These are phyloP conservation scores for Magnolia changhungtana DNA, from an alignment of 164 flowering plant genomes.

Conservation along the genomic window DNA sequence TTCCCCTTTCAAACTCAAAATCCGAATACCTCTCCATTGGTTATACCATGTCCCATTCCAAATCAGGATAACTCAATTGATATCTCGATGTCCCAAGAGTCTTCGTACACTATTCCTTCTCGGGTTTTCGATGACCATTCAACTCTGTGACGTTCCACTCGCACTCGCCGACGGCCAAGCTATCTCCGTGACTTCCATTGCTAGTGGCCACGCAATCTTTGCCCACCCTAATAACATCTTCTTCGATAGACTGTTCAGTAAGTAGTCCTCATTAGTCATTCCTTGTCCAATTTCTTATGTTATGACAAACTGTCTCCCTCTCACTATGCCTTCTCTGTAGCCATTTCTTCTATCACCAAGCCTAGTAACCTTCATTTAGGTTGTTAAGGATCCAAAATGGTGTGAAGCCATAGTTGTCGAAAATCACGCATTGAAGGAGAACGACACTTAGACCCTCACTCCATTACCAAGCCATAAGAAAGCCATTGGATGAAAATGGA, in stretches of 20 bases:
- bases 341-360: not conserved
- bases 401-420: slow-evolving; percentile 6
- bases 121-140: not conserved
- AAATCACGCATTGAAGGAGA: not conserved
- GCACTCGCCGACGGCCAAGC: not conserved
- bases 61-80: not conserved
- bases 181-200: not conserved
- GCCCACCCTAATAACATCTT: slow-evolving; percentile 1
- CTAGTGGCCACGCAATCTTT: not conserved
- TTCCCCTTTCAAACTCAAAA: not conserved
- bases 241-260: not conserved
- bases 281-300: not conserved
- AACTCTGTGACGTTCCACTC: not conserved
- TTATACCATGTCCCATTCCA: not conserved
- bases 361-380: not conserved
- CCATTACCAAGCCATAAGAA: not conserved
- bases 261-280: not conserved
- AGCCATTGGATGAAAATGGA: slow-evolving; percentile 1
- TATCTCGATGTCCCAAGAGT: not conserved
- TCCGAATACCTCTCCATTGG: not conserved
- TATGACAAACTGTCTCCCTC: not conserved
- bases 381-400: slow-evolving; percentile 1
- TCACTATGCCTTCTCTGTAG: not conserved
- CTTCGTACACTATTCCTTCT: not conserved
- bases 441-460: slow-evolving; percentile 1